Evolutionary conservation across 2,329 filamentous ascomycete species (phyloP).

Genomic region (Thelonectria blattea): DNA sequence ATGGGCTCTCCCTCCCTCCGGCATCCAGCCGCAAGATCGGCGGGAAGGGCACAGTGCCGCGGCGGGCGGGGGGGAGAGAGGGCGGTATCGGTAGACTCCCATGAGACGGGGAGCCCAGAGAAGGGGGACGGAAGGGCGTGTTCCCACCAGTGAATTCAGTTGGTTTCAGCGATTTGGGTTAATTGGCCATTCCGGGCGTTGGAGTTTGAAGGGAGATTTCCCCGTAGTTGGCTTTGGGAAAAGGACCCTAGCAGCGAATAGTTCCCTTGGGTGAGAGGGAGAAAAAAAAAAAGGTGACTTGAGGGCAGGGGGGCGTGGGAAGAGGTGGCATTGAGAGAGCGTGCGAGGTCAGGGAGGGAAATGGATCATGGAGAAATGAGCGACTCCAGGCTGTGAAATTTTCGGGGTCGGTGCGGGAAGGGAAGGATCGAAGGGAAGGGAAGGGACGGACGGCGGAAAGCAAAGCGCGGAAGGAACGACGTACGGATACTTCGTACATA

Average conservation of each 20-base stretch:
- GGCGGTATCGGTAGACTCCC: background rate
- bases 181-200: too few relatives aligned
- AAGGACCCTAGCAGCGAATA: too few relatives aligned
- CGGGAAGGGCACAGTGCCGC: constrained; percentile 31
- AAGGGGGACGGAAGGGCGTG: background rate
- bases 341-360: background rate
- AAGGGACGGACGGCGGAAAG: too few relatives aligned
- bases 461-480: too few relatives aligned
- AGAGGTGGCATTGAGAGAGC: background rate
- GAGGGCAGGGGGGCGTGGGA: too few relatives aligned
- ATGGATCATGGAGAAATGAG: constrained; percentile 4
- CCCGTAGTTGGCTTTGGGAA: too few relatives aligned
- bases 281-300: too few relatives aligned
- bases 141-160: too few relatives aligned
- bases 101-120: constrained; percentile 18
- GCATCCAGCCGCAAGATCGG: constrained; percentile 36
- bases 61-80: background rate
- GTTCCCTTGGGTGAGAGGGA: too few relatives aligned
- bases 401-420: constrained; percentile 15
- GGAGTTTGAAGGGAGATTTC: too few relatives aligned
- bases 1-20: background rate
- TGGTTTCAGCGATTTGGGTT: too few relatives aligned
- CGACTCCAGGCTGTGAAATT: constrained; percentile 9
- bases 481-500: too few relatives aligned
- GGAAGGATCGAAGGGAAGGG: background rate